Base-by-base conservation (phyloP, 2,329 filamentous ascomycete genomes). In the Akanthomyces uredinophilus region DNA sequence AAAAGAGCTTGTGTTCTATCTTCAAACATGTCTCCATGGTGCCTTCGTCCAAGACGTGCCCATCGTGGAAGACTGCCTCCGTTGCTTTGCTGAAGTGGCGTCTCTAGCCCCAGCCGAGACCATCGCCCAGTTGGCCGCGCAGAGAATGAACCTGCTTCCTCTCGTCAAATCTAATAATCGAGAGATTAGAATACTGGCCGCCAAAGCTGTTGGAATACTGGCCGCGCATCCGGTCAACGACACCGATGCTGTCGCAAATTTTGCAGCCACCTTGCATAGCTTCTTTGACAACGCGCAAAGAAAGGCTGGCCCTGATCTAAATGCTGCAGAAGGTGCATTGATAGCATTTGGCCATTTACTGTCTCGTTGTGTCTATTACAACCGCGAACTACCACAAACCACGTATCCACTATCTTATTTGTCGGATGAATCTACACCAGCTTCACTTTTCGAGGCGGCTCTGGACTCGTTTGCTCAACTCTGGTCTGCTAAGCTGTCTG, bases 121-220 rank as follows among this genome's bases (percentile, higher is more conserved):
- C 10, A 68, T 90, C 27, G 77, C 74, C 10, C 72, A 75, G 14
- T 72, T 91, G 27, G 75, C 81, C 1, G 68, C 73, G 5, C 78
- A 81, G 29, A 77, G 81, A 1, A 72, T 74, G 7, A 79, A 82
- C 51, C 75, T 96, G 20, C 72, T 88, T 29, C 77, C 80, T 10
- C 78, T 87, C 11, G 78, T 93, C 60, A 81, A 81, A 64, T 92
- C 90, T 6, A 95, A 93, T 70, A 88, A 90, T 66, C 82, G 86
- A 64, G 82, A 86, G 60, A 81, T 89, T 6, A 83, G 93, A 41
- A 78, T 80, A 43, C 78, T 88, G 32, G 87, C 87, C 1, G 87
- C 91, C 18, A 87, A 86, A 64, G 83, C 86, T 0, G 85, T 92
- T 67, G 93, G 92, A 0, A 88, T 96, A 14, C 75, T 97, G 5